Percentiles rank a stretch among this genome's conserved stretches.
phyloP scores from a whole-genome alignment of 2,329 filamentous ascomycete genomes.

The Elsinoe fawcettii region DNA sequence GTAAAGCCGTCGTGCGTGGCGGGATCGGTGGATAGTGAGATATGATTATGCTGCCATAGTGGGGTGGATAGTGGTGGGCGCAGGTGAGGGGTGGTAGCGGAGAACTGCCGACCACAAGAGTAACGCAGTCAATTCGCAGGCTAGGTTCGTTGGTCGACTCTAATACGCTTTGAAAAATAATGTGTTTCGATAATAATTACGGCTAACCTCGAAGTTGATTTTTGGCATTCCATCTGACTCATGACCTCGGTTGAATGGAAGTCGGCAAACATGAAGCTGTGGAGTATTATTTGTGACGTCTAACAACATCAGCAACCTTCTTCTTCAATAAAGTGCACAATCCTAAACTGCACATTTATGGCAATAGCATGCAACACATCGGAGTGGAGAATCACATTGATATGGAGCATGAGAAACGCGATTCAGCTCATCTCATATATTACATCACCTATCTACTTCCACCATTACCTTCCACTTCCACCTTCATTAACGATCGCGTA shows the following conservation, averaged over 20 bases:
- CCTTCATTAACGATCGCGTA: background rate
- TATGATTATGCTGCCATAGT: too few species aligned
- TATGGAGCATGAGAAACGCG: background rate
- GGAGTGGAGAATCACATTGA: background rate
- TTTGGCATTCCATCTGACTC: background rate
- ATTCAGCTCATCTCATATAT: background rate
- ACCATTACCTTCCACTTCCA: background rate
- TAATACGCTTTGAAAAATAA: too few species aligned
- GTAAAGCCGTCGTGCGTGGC: too few species aligned
- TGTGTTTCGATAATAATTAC: background rate
- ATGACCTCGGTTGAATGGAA: conserved; percentile 8
- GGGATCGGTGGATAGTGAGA: background rate
- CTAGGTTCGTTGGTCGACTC: too few species aligned
- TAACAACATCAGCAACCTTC: background rate
- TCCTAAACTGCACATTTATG: too few species aligned
- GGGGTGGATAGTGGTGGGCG: too few species aligned
- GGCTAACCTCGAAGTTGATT: background rate
- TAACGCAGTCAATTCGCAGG: too few species aligned
- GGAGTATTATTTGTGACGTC: background rate
- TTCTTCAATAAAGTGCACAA: too few species aligned
- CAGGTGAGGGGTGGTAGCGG: too few species aligned
- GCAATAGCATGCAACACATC: background rate
- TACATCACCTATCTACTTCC: background rate
- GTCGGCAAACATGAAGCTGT: conserved; percentile 10
- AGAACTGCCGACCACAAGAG: too few species aligned